Evolutionary conservation across 345 rosid genomes (phyloP), one percentile per base, ranked within the genome.

Genomic region (Garcia nutans): DNA sequence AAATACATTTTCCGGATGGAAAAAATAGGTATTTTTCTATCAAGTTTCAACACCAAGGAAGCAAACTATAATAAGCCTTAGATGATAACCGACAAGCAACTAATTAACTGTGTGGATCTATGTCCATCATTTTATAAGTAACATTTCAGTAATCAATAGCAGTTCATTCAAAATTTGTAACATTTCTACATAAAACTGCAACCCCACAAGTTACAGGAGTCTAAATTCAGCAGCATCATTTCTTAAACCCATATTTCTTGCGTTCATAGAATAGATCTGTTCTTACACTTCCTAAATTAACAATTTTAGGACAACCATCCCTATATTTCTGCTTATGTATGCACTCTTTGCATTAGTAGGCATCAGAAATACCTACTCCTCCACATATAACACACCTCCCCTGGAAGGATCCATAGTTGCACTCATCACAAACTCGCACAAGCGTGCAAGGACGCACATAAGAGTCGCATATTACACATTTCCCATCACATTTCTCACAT

Each of bases 401-500:
- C 72, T 90, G 91, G 82, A 89, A 90, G 5, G 95, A 90, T 1
- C 95, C 93, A 22, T 87, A 89, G 81, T 90, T 90, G 84, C 93
- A 91, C 63, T 89, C 93, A 47, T 91, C 95, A 56, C 93, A 90
- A 2, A 89, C 82, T 16, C 89, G 89, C 13, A 90, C 93, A 3
- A 89, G 90, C 17, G 91, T 91, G 85, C 95, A 91, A 15, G 95
- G 93, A 62, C 87, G 91, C 79, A 87, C 90, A 31, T 89, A 87
- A 17, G 91, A 91, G 73, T 91, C 95, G 22, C 95, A 91, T 31
- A 91, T 83, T 44, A 90, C 91, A 37, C 95, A 90, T 66, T 90
- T 89, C 8, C 93, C 93, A 65, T 89, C 93, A 20, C 86, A 83
- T 68, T 89, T 89, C 79, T 89, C 93, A 52, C 91, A 89, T 0